These are phyloP conservation scores for Lanmaoa pseudosensibilis DNA, from an alignment of 768 basidiomycete genomes.

Conservation along the genomic window DNA sequence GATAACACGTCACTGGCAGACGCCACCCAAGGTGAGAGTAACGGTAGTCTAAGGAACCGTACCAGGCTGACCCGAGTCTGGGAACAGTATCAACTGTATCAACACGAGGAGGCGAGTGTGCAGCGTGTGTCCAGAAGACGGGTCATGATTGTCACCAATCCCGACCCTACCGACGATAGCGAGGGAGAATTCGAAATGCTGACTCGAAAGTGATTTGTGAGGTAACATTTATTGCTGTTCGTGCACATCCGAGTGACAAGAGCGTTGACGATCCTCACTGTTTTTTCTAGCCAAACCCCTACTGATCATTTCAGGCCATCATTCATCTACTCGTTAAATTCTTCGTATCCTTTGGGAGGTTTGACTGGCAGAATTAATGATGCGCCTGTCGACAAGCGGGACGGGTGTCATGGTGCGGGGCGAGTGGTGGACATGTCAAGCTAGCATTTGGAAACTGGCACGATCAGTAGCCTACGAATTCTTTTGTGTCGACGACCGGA, in stretches of 20 bases:
- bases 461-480: not conserved
- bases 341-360: not conserved
- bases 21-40: constrained; percentile 21
- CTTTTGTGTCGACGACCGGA: not conserved
- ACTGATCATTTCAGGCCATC: not conserved
- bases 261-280: not conserved
- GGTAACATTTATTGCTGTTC: not conserved
- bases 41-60: not conserved
- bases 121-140: constrained; percentile 26
- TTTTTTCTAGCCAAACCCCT: not conserved
- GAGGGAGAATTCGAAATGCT: constrained; percentile 24
- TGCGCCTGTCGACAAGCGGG: not conserved
- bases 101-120: constrained; percentile 13
- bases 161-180: constrained; percentile 30
- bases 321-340: not conserved
- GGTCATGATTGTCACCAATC: constrained; percentile 32
- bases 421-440: not conserved
- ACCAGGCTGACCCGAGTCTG: constrained; percentile 8
- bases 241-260: not conserved
- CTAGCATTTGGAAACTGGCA: not conserved
- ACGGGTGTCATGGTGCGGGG: not conserved
- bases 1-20: constrained; percentile 9
- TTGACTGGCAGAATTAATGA: not conserved
- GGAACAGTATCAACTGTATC: constrained; percentile 12
- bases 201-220: constrained; percentile 10